These are phyloP conservation scores for Rhodotorula sp. DNA, from an alignment of 1,284 basidiomycete species.

Conservation along the genomic window DNA sequence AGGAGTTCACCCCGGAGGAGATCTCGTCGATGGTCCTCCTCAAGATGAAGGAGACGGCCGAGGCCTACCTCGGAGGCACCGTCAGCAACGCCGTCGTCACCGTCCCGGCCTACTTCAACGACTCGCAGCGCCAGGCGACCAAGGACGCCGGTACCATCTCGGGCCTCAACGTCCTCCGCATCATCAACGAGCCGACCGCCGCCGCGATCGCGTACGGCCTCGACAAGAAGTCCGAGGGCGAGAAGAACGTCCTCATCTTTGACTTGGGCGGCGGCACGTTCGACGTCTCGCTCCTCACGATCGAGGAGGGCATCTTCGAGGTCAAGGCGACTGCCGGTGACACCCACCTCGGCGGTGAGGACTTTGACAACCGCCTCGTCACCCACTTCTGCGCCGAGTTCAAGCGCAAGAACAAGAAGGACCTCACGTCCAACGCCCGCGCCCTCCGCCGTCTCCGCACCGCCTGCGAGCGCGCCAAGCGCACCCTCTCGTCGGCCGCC, in stretches of 20 bases:
- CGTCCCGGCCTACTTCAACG: slow-evolving; percentile 97
- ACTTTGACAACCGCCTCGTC: slow-evolving; percentile 96
- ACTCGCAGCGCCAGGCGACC: slow-evolving; percentile 92
- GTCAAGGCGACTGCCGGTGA: slow-evolving; percentile 99
- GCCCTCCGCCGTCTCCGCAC: slow-evolving; percentile 95
- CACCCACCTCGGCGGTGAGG: slow-evolving; percentile 97
- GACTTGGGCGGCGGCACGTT: slow-evolving; percentile 99
- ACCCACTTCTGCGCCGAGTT: slow-evolving; percentile 98
- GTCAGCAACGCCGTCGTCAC: slow-evolving; percentile 68
- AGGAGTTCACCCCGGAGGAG: slow-evolving; percentile 93
- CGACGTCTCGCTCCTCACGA: slow-evolving; percentile 96
- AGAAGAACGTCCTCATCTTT: slow-evolving; percentile 94
- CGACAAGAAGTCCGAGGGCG: slow-evolving; percentile 73
- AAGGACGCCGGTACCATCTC: slow-evolving; percentile 90
- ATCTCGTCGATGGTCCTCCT: slow-evolving; percentile 91
- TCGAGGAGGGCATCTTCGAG: slow-evolving; percentile 98
- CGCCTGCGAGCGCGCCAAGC: slow-evolving; percentile 98
- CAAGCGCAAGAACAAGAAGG: slow-evolving; percentile 98
- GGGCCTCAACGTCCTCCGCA: slow-evolving; percentile 88
- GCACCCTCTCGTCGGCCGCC: slow-evolving; percentile 92
- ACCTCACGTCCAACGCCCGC: slow-evolving; percentile 87
- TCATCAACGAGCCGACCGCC: slow-evolving; percentile 94
- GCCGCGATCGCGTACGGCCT: slow-evolving; percentile 94
- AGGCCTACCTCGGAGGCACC: slow-evolving; percentile 85
- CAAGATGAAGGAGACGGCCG: slow-evolving; percentile 98